phyloP scores from a whole-genome alignment of 306 rosid species.

The Trifolium subterraneum region DNA sequence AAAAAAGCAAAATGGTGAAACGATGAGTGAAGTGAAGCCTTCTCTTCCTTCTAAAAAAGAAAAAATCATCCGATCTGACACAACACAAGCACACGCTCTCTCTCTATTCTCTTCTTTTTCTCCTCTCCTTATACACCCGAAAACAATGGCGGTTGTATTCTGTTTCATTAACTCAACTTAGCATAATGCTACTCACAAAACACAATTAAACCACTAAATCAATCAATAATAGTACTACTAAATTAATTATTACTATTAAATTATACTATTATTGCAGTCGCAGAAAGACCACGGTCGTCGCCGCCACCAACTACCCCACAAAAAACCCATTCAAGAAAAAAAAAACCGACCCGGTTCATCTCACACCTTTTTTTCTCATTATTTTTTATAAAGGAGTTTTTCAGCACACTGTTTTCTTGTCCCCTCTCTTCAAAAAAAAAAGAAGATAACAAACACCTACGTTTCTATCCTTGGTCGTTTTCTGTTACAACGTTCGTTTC shows the following conservation, averaged over 20 bases:
- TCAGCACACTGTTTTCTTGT: slow-evolving; percentile 35
- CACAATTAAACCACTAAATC: background rate
- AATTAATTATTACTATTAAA: too few species aligned
- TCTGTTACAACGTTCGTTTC: slow-evolving; percentile 43
- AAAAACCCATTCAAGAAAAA: slow-evolving; percentile 26
- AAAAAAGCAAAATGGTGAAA: slow-evolving; percentile 27
- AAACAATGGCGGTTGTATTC: slow-evolving; percentile 67
- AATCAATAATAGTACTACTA: too few species aligned
- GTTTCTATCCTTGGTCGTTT: slow-evolving; percentile 39
- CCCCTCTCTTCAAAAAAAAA: slow-evolving; percentile 27
- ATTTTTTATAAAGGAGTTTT: slow-evolving; percentile 15
- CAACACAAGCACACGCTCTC: slow-evolving; percentile 28
- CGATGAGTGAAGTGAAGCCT: slow-evolving; percentile 11
- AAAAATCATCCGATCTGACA: slow-evolving; percentile 51
- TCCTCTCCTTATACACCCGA: slow-evolving; percentile 32
- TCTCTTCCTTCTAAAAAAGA: slow-evolving; percentile 19
- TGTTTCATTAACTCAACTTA: slow-evolving; percentile 62
- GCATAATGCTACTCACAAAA: background rate
- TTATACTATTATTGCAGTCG: background rate
- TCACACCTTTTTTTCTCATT: background rate
- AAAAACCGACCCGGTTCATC: slow-evolving; percentile 27
- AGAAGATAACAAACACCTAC: background rate
- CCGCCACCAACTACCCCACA: slow-evolving; percentile 25
- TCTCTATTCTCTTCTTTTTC: slow-evolving; percentile 41
- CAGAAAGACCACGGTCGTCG: slow-evolving; percentile 29